Evolutionary conservation across 2,329 filamentous ascomycete species (phyloP).

Genomic region (Fusarium pilosicola): DNA sequence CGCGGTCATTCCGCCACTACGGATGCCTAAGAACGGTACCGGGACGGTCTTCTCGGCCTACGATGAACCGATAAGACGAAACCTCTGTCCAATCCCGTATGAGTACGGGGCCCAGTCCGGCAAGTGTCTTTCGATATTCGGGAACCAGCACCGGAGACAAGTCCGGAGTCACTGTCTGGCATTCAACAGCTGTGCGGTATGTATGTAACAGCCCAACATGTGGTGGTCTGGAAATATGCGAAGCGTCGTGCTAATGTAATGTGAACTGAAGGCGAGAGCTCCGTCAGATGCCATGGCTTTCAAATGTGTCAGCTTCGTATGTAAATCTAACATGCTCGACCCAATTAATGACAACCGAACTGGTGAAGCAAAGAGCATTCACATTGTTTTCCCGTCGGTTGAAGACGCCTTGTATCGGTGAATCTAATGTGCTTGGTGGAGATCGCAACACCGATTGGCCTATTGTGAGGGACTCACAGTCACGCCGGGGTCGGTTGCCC

Average conservation of each 20-base stretch:
- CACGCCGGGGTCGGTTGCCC: constrained; percentile 13
- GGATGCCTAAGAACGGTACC: not conserved
- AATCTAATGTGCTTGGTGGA: constrained; percentile 17
- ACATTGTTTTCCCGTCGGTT: constrained; percentile 17
- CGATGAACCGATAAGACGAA: constrained; percentile 22
- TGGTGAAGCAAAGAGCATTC: not conserved
- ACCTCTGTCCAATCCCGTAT: not conserved
- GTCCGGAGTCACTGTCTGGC: constrained; percentile 12
- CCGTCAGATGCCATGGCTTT: not conserved
- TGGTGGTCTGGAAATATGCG: not conserved
- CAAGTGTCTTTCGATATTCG: constrained; percentile 6
- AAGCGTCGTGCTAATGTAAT: not conserved
- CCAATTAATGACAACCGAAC: not conserved
- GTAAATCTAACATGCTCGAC: not conserved
- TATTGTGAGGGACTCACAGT: not conserved
- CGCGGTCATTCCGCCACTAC: not conserved
- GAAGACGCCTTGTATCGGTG: constrained; percentile 34
- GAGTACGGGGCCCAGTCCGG: constrained; percentile 2
- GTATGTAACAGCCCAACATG: not conserved
- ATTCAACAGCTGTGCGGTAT: not conserved
- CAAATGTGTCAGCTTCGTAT: not conserved
- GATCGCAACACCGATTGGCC: constrained; percentile 10
- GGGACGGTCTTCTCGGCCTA: constrained; percentile 16
- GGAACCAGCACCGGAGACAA: constrained; percentile 10
- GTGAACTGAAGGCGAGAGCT: not conserved